These are phyloP conservation scores for Erythrophleum fordii DNA, from an alignment of 306 rosid species.

Conservation along the genomic window DNA sequence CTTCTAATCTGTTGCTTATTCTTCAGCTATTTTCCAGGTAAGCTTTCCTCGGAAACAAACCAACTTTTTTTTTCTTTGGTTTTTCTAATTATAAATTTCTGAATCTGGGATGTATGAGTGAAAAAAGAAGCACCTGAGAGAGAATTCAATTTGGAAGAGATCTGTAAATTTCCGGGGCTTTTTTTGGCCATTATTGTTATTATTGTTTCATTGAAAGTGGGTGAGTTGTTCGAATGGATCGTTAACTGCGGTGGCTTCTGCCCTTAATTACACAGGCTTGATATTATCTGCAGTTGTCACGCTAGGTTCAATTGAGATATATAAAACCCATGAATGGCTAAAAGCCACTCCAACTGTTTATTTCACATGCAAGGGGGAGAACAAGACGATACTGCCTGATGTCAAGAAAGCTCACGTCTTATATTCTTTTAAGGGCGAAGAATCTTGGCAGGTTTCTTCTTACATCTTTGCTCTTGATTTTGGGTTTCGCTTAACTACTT, in stretches of 20 bases:
- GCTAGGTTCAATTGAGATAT: constrained; percentile 73
- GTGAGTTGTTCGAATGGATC: not conserved
- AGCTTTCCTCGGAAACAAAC: not conserved
- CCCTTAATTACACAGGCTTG: constrained; percentile 50
- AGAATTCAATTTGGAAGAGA: not conserved
- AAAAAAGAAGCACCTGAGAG: not conserved
- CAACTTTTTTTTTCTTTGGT: not conserved
- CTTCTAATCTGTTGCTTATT: constrained; percentile 46
- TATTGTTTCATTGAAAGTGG: not conserved
- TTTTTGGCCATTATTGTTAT: not conserved
- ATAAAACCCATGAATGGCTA: constrained; percentile 73
- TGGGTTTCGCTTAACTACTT: not conserved
- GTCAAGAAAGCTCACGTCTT: constrained; percentile 54
- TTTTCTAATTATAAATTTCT: not conserved
- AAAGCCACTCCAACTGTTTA: constrained; percentile 63
- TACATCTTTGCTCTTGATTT: not conserved
- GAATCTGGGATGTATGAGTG: not conserved
- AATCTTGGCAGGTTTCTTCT: constrained; percentile 93
- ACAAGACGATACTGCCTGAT: constrained; percentile 71
- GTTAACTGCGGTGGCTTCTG: not conserved
- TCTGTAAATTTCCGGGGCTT: not conserved
- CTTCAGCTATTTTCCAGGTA: constrained; percentile 67
- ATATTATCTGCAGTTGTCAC: constrained; percentile 65
- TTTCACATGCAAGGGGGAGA: constrained; percentile 75
- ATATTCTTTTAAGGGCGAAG: constrained; percentile 77